Percentiles rank a stretch among this genome's conserved stretches.
phyloP scores from a whole-genome alignment of 768 basidiomycete species.

The Asterophora parasitica region DNA sequence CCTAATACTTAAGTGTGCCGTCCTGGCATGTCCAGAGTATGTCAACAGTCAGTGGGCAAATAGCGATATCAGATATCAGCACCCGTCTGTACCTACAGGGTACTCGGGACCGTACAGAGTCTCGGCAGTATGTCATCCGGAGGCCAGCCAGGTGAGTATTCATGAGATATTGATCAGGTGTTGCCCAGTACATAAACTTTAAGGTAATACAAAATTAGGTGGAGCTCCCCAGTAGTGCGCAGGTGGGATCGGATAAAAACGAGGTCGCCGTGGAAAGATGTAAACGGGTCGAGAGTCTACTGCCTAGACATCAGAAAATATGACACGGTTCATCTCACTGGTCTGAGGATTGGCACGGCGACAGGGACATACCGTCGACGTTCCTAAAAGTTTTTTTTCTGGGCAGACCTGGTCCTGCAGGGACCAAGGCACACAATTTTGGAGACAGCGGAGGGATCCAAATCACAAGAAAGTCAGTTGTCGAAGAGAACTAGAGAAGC shows the following conservation, averaged over 20 bases:
- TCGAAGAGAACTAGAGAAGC: too few species aligned
- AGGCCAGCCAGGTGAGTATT: too few species aligned
- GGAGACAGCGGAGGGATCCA: too few species aligned
- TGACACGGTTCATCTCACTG: not conserved
- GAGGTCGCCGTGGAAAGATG: not conserved
- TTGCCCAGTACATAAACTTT: too few species aligned
- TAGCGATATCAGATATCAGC: too few species aligned
- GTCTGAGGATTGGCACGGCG: too few species aligned
- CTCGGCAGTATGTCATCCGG: not conserved
- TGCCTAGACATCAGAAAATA: not conserved
- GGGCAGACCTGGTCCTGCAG: not conserved
- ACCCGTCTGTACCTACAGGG: not conserved
- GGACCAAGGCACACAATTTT: conserved; percentile 1
- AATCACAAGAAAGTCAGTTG: too few species aligned
- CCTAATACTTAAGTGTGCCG: too few species aligned
- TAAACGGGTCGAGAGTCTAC: not conserved
- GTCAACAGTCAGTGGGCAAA: not conserved
- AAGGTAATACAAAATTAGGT: too few species aligned
- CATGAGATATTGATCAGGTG: too few species aligned
- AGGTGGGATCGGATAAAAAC: not conserved
- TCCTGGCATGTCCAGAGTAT: not conserved
- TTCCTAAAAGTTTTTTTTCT: not conserved
- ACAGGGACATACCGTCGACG: too few species aligned
- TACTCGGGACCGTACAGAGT: conserved; percentile 3
- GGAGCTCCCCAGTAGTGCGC: too few species aligned